A percentile compares a stretch with the other conserved stretches of the same genome.
Evolutionary conservation across 2,329 filamentous ascomycete species (phyloP).

Genomic region (Fusarium stilboides): DNA sequence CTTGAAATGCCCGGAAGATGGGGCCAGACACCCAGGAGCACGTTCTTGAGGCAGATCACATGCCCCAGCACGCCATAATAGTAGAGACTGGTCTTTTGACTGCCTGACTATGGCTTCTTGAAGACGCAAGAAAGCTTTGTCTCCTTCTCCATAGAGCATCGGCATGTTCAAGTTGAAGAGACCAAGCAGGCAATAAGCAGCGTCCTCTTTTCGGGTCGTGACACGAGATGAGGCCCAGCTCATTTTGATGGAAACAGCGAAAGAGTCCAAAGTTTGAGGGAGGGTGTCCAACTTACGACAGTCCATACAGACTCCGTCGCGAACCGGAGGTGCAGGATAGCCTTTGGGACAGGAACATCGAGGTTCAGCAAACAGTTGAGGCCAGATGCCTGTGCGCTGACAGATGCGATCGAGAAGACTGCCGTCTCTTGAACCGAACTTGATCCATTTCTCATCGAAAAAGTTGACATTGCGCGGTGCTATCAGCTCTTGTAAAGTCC

Average conservation of each 20-base stretch:
- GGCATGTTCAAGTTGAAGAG: slow-evolving; percentile 52
- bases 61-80: slow-evolving; percentile 34
- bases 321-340: neutral
- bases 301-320: slow-evolving; percentile 37
- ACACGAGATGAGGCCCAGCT: slow-evolving; percentile 48
- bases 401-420: slow-evolving; percentile 38
- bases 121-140: slow-evolving; percentile 46
- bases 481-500: slow-evolving; percentile 53
- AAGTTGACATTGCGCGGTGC: slow-evolving; percentile 50
- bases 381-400: slow-evolving; percentile 36
- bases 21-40: slow-evolving; percentile 39
- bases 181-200: slow-evolving; percentile 52
- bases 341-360: slow-evolving; percentile 35
- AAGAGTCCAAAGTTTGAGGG: slow-evolving; percentile 41
- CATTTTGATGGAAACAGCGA: slow-evolving; percentile 48
- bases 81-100: slow-evolving; percentile 46
- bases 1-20: slow-evolving; percentile 26
- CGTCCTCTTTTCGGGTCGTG: slow-evolving; percentile 50
- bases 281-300: slow-evolving; percentile 35
- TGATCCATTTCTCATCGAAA: slow-evolving; percentile 48
- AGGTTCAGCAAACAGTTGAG: slow-evolving; percentile 37
- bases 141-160: slow-evolving; percentile 51
- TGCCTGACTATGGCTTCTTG: slow-evolving; percentile 46
- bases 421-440: slow-evolving; percentile 47
- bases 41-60: neutral